phyloP scores from a whole-genome alignment of 2,329 filamentous ascomycete genomes.

The Cladophialophora chaetospira region DNA sequence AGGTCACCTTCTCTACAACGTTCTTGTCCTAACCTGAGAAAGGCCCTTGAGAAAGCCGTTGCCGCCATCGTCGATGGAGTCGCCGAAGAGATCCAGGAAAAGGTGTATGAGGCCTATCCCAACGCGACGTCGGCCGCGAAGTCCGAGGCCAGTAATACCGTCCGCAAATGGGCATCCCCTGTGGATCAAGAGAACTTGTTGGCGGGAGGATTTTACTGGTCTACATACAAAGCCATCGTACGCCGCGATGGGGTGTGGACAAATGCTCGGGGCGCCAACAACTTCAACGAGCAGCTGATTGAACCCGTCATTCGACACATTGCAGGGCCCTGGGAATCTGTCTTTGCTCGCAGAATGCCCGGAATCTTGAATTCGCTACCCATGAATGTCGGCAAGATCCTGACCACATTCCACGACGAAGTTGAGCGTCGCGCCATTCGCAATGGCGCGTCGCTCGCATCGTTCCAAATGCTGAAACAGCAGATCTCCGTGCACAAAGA shows the following conservation, averaged over 20 bases:
- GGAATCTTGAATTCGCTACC: slow-evolving; percentile 33
- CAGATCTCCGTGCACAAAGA: slow-evolving; percentile 48
- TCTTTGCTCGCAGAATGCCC: slow-evolving; percentile 20
- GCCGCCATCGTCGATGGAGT: neutral
- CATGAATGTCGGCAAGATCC: slow-evolving; percentile 28
- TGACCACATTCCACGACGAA: slow-evolving; percentile 32
- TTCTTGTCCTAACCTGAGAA: neutral
- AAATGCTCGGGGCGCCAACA: slow-evolving; percentile 41
- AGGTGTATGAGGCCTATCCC: neutral
- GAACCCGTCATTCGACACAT: slow-evolving; percentile 39
- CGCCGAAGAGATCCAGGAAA: neutral
- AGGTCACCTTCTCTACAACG: neutral
- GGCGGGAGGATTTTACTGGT: slow-evolving; percentile 52
- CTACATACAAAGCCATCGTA: slow-evolving; percentile 60
- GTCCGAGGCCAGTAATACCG: neutral
- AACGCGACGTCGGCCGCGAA: neutral
- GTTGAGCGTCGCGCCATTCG: slow-evolving; percentile 44
- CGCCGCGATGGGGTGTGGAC: slow-evolving; percentile 53
- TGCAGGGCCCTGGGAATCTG: slow-evolving; percentile 46
- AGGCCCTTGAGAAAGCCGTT: neutral
- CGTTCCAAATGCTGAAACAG: slow-evolving; percentile 42
- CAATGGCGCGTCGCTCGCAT: slow-evolving; percentile 38
- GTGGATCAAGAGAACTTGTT: slow-evolving; percentile 39
- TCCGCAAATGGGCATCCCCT: slow-evolving; percentile 43
- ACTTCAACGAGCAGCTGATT: slow-evolving; percentile 35